Evolutionary conservation across 1,284 basidiomycete genomes (phyloP).

Genomic region (Cryptococcus sp.): DNA sequence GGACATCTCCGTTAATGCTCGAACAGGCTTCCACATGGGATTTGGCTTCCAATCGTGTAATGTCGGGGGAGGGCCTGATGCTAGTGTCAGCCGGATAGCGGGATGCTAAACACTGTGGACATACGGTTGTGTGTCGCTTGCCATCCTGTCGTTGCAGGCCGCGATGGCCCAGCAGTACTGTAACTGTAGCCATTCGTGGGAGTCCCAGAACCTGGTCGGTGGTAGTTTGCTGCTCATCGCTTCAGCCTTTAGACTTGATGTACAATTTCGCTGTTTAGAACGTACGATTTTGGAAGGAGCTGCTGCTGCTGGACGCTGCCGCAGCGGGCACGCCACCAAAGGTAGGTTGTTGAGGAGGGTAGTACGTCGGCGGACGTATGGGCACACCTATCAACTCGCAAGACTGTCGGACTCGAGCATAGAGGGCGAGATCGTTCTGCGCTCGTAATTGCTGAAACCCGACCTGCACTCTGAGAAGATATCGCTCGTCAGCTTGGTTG

Average conservation of each 20-base stretch:
- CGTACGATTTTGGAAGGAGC: neutral
- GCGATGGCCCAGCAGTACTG: neutral
- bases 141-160: neutral
- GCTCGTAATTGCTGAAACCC: conserved; percentile 30
- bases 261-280: too few relatives aligned
- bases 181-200: neutral
- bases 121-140: neutral
- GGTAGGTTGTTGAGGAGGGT: conserved; percentile 20
- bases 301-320: neutral
- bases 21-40: conserved; percentile 51
- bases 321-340: conserved; percentile 31
- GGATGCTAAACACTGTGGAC: neutral
- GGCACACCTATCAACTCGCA: conserved; percentile 21
- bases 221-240: neutral
- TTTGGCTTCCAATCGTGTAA: conserved; percentile 49
- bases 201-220: neutral
- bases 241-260: neutral
- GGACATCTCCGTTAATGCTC: conserved; percentile 46
- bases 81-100: neutral
- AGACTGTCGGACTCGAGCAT: conserved; percentile 24
- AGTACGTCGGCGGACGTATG: neutral
- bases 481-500: neutral
- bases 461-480: conserved; percentile 9
- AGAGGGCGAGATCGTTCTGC: conserved; percentile 16
- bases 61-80: conserved; percentile 8